Evolutionary conservation across 2,329 filamentous ascomycete genomes (phyloP), one percentile per base, ranked within the genome.

Genomic region (Tolypocladium cylindrosporum): DNA sequence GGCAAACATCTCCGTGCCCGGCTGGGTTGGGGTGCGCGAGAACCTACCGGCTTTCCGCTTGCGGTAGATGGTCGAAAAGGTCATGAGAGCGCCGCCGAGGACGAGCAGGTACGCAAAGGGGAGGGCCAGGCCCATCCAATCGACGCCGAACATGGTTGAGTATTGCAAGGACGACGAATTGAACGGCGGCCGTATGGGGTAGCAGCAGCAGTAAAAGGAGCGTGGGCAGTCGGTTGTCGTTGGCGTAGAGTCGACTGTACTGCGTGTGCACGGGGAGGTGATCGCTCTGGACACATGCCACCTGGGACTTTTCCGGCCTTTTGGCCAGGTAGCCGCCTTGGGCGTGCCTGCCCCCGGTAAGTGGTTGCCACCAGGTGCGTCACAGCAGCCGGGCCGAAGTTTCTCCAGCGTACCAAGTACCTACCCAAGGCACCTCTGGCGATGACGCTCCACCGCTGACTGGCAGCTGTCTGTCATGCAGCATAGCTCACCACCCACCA

Each of bases 1-100:
- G 45, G 45, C 45, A 50, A 34, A 50, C 11, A 34, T 50, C 8
- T 50, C 45, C 45, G 45, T 34, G 45, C 16, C 19, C 45, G 45
- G 45, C 45, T n/a, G 45, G 45, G 27, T 19, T 36, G 27, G 36
- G 54, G 41, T 7, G 45, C 13, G 21, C 2, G 40, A 4, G 27
- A 14, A 58, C 84, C 61, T 77, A 90, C 88, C 78, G 65, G 89
- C 87, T 82, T 96, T 94, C 73, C 94, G 86, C 77, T 94, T 93
- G 68, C 93, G 87, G 75, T 97, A 97, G 62, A 97, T 85, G 58
- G 85, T 90, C 54, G 91, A 95, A 76, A 99, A 99, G 63, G 91
- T 94, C 71, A 89, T 87, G 65, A 99, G 84, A 41, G 91, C 93
- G 68, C 91, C 91, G 68, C 90, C 81, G 57, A 99, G 86, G 60